A percentile compares a stretch with the other conserved stretches of the same genome.
Conservation (phyloP, 31 red algal genomes). For the Asparagopsis taxiformis region DNA sequence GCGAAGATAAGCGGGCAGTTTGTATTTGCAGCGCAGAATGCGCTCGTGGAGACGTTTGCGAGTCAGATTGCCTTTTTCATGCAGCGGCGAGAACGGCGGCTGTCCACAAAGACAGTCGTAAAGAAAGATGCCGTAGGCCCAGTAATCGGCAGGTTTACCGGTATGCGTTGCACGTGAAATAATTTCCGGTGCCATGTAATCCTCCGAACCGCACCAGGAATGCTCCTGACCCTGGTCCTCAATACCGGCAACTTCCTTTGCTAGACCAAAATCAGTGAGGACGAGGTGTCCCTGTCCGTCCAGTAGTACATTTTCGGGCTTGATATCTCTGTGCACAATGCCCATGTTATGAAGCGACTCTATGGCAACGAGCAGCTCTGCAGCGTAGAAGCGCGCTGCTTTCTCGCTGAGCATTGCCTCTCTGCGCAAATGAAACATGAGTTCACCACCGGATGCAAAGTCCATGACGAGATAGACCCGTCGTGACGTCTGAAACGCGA, state of each 20-base stretch:
- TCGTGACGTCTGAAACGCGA: conserved; percentile 78
- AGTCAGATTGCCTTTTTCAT: conserved; percentile 61
- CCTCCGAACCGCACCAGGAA: conserved; percentile 94
- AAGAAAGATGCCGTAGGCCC: conserved; percentile 80
- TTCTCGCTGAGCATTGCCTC: conserved; percentile 80
- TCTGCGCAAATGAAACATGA: conserved; percentile 76
- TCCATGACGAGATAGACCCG: conserved; percentile 98
- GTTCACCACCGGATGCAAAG: conserved; percentile 91
- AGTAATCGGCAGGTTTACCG: conserved; percentile 83
- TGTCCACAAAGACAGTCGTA: conserved; percentile 87
- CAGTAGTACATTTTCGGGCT: conserved; percentile 96
- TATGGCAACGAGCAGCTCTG: conserved; percentile 86
- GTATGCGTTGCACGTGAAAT: conserved; percentile 51
- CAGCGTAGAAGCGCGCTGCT: conserved; percentile 80
- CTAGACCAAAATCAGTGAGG: conserved; percentile 95
- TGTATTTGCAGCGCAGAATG: conserved; percentile 73
- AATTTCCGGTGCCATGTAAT: conserved; percentile 96
- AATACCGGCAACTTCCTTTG: conserved; percentile 52
- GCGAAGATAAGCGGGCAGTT: conserved; percentile 73
- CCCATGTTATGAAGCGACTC: conserved; percentile 81
- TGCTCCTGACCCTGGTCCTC: conserved; percentile 50
- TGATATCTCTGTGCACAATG: conserved; percentile 94
- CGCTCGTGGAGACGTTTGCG: conserved; percentile 81
- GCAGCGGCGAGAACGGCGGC: conserved; percentile 83
- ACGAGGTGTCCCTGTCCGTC: conserved; percentile 82